A percentile compares a stretch with the other conserved stretches of the same genome.
phyloP scores from a whole-genome alignment of 2,329 filamentous ascomycete genomes.

The Scedosporium apiospermum region DNA sequence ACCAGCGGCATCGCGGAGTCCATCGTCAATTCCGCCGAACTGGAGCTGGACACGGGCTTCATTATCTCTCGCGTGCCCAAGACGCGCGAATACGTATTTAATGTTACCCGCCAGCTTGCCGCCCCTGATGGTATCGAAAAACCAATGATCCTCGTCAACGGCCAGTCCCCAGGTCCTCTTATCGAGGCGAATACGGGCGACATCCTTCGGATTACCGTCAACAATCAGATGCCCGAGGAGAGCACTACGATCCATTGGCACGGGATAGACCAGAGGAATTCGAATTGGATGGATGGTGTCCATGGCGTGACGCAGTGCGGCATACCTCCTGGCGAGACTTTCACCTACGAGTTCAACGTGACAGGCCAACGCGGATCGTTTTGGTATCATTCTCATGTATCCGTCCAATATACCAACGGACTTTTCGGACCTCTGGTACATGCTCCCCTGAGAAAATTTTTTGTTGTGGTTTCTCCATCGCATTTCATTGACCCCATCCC shows the following conservation, averaged over 20 bases:
- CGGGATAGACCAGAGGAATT: slow-evolving; percentile 55
- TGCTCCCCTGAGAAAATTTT: background rate
- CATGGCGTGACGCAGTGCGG: slow-evolving; percentile 50
- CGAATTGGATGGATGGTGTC: slow-evolving; percentile 58
- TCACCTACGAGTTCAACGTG: slow-evolving; percentile 47
- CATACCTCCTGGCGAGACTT: slow-evolving; percentile 42
- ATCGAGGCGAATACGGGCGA: slow-evolving; percentile 35
- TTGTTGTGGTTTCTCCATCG: background rate
- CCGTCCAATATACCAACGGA: slow-evolving; percentile 11
- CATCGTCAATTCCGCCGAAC: background rate
- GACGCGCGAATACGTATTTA: slow-evolving; percentile 8
- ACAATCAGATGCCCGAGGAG: slow-evolving; percentile 24
- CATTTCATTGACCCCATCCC: background rate
- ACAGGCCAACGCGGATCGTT: slow-evolving; percentile 48
- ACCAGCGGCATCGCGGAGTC: background rate
- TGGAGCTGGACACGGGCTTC: slow-evolving; percentile 5
- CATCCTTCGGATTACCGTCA: slow-evolving; percentile 27
- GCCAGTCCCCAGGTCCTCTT: slow-evolving; percentile 31
- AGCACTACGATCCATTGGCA: slow-evolving; percentile 58
- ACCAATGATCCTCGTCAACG: slow-evolving; percentile 30
- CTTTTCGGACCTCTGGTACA: slow-evolving; percentile 11
- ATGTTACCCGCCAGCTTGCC: slow-evolving; percentile 5
- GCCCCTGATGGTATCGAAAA: slow-evolving; percentile 14
- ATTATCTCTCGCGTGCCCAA: slow-evolving; percentile 4
- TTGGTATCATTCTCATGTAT: slow-evolving; percentile 30